Base-by-base conservation (phyloP, 306 rosid genomes). In the Sindora glabra region DNA sequence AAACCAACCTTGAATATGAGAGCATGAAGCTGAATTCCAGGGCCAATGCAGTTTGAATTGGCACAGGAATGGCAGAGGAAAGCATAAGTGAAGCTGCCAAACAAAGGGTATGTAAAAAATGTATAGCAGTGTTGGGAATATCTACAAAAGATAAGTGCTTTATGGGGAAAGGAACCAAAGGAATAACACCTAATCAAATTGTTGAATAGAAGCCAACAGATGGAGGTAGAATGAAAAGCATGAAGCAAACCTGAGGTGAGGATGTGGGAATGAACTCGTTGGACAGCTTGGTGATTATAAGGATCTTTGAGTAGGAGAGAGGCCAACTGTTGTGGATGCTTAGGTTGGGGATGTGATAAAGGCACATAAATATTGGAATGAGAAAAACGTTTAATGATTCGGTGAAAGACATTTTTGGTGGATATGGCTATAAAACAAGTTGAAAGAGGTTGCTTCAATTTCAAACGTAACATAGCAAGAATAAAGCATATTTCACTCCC, bases 1-100 rank as follows among this genome's bases (percentile, higher is more conserved):
- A 87, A 87, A 19, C 89, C 92, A 44, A 75, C 50, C 52, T 81
- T 87, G 73, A 79, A 55, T 48, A 71, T 45, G 62, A 84, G 49
- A n/a, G 74, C 67, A 18, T 87, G 95, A 40, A 87, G 65, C 50
- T 84, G 95, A 67, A 65, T 18, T 2, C 86, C 91, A 1, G 62
- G 58, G 10, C 6, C 37, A 41, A 56, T 11, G 14, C 33, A 32
- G 25, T 29, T 21, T 5, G 59, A 64, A 36, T 65, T 68, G 21
- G 79, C 80, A 56, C 83, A 87, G 19, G 89, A 61, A 15, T 84
- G 80, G 39, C 67, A 70, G 15, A 87, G 80, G 65, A 79, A 81
- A 13, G 84, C 69, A 48, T 69, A 81, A 26, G 88, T 59, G 79
- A 79, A 81, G 68, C 83, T 69, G 55, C 82, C 85, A 53, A 77